These are phyloP conservation scores for Aspergillus sclerotioniger DNA, from an alignment of 495 filamentous ascomycete genomes.

Conservation along the genomic window DNA sequence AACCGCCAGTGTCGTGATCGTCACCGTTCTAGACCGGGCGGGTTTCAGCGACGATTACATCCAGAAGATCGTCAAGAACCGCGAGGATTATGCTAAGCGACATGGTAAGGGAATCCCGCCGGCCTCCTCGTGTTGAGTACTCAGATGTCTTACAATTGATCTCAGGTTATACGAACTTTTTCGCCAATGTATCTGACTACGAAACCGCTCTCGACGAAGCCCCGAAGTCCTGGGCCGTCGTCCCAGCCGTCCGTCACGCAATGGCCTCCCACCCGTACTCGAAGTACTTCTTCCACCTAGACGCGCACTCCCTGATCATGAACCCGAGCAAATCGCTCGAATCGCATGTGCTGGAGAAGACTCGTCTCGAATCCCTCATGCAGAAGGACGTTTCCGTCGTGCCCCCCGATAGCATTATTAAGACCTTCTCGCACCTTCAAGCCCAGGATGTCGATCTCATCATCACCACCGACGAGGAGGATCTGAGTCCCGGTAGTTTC, in stretches of 20 bases:
- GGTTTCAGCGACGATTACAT: slow-evolving; percentile 60
- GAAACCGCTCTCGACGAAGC: slow-evolving; percentile 53
- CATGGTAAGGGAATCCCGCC: slow-evolving; percentile 64
- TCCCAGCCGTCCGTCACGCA: slow-evolving; percentile 88
- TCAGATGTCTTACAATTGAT: slow-evolving; percentile 2
- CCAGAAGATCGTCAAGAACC: slow-evolving; percentile 73
- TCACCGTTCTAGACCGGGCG: slow-evolving; percentile 74
- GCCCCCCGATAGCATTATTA: slow-evolving; percentile 93
- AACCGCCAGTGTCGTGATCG: slow-evolving; percentile 78
- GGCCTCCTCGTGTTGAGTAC: neutral
- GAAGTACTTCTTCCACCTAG: slow-evolving; percentile 82
- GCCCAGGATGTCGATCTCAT: slow-evolving; percentile 78
- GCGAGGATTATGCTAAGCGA: slow-evolving; percentile 78
- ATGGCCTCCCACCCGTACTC: slow-evolving; percentile 72
- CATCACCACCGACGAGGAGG: slow-evolving; percentile 78
- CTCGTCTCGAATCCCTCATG: slow-evolving; percentile 74
- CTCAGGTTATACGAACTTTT: slow-evolving; percentile 83
- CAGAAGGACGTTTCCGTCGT: slow-evolving; percentile 82
- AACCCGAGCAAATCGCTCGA: slow-evolving; percentile 70
- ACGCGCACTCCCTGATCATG: slow-evolving; percentile 84
- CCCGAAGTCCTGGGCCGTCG: slow-evolving; percentile 71
- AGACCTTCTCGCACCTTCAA: slow-evolving; percentile 80
- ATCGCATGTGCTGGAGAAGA: slow-evolving; percentile 64
- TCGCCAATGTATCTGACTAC: slow-evolving; percentile 74
- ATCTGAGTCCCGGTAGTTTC: slow-evolving; percentile 74